Conservation (phyloP, 2,329 filamentous ascomycete genomes). For the Claviceps sp. region DNA sequence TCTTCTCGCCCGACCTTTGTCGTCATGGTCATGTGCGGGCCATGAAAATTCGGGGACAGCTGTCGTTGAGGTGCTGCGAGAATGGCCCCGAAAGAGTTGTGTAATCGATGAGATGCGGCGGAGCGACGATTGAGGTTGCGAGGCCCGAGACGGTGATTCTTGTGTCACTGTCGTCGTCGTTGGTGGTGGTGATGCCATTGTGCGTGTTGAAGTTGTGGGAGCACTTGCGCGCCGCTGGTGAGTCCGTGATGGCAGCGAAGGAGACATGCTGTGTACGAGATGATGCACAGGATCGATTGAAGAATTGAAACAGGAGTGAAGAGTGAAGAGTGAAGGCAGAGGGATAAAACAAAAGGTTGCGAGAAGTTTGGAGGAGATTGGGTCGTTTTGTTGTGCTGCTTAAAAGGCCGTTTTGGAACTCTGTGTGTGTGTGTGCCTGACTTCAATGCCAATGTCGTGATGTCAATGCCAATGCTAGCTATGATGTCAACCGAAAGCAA, state of each 20-base stretch:
- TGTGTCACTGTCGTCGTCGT: not conserved
- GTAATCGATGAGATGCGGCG: conserved; percentile 5
- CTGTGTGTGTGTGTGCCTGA: not conserved
- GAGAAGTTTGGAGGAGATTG: too few relatives aligned
- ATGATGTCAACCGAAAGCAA: not conserved
- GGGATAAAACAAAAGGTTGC: too few relatives aligned
- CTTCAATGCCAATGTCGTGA: not conserved
- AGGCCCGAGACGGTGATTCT: not conserved
- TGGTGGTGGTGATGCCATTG: not conserved
- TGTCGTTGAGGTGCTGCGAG: too few relatives aligned
- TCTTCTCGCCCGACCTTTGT: too few relatives aligned
- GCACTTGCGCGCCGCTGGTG: not conserved
- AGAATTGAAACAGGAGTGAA: too few relatives aligned
- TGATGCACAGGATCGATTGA: too few relatives aligned
- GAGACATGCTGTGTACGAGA: too few relatives aligned
- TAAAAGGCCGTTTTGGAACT: not conserved
- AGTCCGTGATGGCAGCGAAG: not conserved
- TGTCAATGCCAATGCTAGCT: not conserved
- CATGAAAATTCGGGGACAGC: too few relatives aligned
- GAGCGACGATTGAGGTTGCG: not conserved
- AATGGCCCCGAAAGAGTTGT: not conserved
- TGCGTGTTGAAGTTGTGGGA: not conserved
- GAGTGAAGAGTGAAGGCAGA: too few relatives aligned
- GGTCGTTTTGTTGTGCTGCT: too few relatives aligned
- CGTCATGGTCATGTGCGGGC: too few relatives aligned